Conservation (phyloP, 352 stramenopile species). For the Globisporangium yorkense region DNA sequence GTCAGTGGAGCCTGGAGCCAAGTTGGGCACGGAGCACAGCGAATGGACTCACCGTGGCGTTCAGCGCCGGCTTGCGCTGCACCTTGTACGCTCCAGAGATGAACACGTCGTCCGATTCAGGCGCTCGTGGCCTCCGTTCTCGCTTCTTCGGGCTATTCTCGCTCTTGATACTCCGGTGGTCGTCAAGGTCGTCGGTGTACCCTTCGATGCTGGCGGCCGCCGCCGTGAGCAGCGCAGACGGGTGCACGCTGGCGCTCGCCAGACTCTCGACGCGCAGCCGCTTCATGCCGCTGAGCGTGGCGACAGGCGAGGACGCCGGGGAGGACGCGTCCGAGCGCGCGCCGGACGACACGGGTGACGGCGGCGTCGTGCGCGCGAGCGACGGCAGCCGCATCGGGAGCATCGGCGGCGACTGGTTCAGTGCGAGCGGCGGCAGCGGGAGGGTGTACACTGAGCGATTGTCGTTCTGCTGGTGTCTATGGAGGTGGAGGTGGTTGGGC, state of each 20-base stretch:
- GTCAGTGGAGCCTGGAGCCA: background rate
- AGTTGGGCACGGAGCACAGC: background rate
- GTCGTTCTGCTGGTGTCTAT: background rate
- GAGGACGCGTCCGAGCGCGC: background rate
- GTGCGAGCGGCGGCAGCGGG: conserved; percentile 5
- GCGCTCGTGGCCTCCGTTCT: background rate
- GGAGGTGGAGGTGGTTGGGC: background rate
- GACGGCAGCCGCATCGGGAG: conserved; percentile 2
- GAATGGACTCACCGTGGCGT: conserved; percentile 27
- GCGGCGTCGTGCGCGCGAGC: background rate
- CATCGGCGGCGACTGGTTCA: background rate
- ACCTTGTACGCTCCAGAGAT: conserved; percentile 25
- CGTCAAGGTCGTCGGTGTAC: background rate
- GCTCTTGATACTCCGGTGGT: background rate
- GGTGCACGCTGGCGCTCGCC: conserved; percentile 6
- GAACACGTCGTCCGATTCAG: conserved; percentile 23
- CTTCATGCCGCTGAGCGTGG: conserved; percentile 3
- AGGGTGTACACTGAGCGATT: background rate
- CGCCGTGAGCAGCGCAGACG: background rate
- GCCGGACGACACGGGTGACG: background rate
- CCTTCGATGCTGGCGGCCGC: background rate
- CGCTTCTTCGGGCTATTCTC: background rate
- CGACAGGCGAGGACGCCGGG: background rate
- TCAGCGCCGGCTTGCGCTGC: conserved; percentile 23
- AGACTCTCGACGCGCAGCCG: background rate